A percentile compares a stretch with the other conserved stretches of the same genome.
Evolutionary conservation across 805 yeast species (phyloP).

Genomic region (Lachancea dasiensis): DNA sequence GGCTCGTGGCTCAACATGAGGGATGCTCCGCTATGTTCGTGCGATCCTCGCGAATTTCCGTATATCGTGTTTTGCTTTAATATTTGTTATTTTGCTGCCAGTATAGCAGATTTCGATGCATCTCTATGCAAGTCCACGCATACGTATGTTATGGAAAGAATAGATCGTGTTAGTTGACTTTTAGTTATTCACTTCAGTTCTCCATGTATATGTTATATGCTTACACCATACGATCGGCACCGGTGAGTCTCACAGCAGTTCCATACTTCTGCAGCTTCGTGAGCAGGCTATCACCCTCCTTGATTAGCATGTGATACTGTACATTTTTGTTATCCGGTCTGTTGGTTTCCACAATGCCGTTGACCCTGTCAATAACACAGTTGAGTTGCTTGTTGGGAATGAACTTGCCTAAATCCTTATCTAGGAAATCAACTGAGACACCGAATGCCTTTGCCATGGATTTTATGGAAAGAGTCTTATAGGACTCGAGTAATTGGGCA

Average conservation of each 20-base stretch:
- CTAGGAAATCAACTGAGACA: slow-evolving; percentile 81
- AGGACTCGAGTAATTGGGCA: slow-evolving; percentile 88
- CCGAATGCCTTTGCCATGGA: slow-evolving; percentile 95
- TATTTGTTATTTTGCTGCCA: no score
- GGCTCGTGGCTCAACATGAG: no score
- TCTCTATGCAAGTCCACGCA: no score
- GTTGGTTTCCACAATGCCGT: slow-evolving; percentile 91
- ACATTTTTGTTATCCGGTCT: slow-evolving; percentile 94
- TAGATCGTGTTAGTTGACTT: no score
- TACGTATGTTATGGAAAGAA: no score
- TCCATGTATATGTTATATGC: background rate
- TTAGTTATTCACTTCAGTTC: background rate
- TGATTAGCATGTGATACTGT: slow-evolving; percentile 81
- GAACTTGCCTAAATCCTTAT: slow-evolving; percentile 78
- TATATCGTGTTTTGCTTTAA: no score
- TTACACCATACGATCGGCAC: slow-evolving; percentile 61
- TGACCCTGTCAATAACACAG: slow-evolving; percentile 92
- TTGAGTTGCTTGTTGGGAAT: slow-evolving; percentile 90
- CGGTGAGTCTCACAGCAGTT: slow-evolving; percentile 93
- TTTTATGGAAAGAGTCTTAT: slow-evolving; percentile 80
- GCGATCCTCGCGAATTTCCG: no score
- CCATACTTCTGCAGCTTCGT: slow-evolving; percentile 96
- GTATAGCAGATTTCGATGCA: no score
- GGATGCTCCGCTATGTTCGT: no score
- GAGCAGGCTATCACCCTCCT: slow-evolving; percentile 86